Evolutionary conservation across 2,329 filamentous ascomycete genomes (phyloP).

Genomic region (Ambrosiella cleistominuta): DNA sequence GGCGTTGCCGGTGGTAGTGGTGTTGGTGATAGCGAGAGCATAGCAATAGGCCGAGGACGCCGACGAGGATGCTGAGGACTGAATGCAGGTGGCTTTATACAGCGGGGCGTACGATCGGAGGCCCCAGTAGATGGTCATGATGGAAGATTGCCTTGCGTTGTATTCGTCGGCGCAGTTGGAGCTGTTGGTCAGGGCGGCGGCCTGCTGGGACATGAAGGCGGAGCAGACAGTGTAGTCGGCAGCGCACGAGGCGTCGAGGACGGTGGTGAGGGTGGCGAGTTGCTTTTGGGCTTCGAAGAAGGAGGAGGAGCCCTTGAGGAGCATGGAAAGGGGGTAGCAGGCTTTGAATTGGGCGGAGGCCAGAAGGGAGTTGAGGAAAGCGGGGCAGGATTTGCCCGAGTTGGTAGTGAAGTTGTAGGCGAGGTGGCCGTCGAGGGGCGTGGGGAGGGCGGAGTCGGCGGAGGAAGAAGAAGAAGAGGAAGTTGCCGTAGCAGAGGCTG

Average conservation of each 20-base stretch:
- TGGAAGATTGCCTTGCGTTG: slow-evolving; percentile 45
- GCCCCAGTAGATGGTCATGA: slow-evolving; percentile 57
- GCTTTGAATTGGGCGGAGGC: slow-evolving; percentile 45
- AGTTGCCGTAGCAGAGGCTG: slow-evolving; percentile 1
- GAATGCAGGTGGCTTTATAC: slow-evolving; percentile 58
- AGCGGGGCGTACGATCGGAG: slow-evolving; percentile 61
- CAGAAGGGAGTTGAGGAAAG: slow-evolving; percentile 53
- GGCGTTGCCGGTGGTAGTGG: slow-evolving; percentile 47
- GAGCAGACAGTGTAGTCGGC: slow-evolving; percentile 50
- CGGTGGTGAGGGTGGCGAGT: slow-evolving; percentile 52
- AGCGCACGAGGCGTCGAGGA: slow-evolving; percentile 62
- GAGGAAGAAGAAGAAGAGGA: slow-evolving; percentile 14
- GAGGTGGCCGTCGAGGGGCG: slow-evolving; percentile 48
- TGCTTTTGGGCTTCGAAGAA: slow-evolving; percentile 71
- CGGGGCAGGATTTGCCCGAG: slow-evolving; percentile 37
- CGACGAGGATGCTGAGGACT: slow-evolving; percentile 40
- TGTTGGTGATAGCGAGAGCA: slow-evolving; percentile 67
- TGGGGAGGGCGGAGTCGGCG: slow-evolving; percentile 31
- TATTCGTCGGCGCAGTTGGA: slow-evolving; percentile 59
- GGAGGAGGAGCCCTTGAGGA: slow-evolving; percentile 63
- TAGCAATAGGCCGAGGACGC: slow-evolving; percentile 55
- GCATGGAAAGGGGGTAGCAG: slow-evolving; percentile 71
- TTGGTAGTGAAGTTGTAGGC: slow-evolving; percentile 41
- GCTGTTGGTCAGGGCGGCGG: slow-evolving; percentile 42
- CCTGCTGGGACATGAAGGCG: slow-evolving; percentile 44